These are phyloP conservation scores for Colletotrichum gloeosporioides DNA, from an alignment of 2,329 filamentous ascomycete species.

Conservation along the genomic window DNA sequence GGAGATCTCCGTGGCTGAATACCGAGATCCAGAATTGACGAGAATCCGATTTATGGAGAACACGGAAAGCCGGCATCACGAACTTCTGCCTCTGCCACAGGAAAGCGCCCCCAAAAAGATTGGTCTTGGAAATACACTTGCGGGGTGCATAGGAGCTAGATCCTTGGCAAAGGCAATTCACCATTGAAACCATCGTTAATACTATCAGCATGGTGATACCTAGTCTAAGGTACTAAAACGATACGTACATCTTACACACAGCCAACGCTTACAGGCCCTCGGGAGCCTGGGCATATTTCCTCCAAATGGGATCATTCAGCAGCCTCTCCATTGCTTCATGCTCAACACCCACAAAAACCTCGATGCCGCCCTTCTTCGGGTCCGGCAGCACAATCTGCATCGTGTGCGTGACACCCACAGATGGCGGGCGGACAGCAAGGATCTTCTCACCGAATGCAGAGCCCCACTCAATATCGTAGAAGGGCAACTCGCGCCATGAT, in stretches of 20 bases:
- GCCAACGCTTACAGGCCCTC: background rate
- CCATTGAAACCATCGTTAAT: background rate
- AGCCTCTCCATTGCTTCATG: conserved; percentile 30
- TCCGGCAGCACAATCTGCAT: conserved; percentile 34
- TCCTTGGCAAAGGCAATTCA: background rate
- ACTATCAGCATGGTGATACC: background rate
- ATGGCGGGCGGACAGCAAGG: conserved; percentile 33
- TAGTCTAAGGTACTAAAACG: background rate
- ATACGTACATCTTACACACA: background rate
- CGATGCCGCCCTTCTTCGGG: conserved; percentile 36
- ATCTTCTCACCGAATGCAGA: conserved; percentile 30
- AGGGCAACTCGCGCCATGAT: conserved; percentile 36
- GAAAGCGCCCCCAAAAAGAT: background rate
- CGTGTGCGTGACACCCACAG: conserved; percentile 36
- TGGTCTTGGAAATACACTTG: background rate
- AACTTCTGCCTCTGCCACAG: background rate
- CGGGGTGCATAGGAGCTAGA: background rate
- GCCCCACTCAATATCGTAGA: conserved; percentile 41
- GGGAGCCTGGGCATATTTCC: background rate
- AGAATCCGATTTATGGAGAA: background rate
- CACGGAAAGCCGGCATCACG: background rate
- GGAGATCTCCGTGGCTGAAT: conserved; percentile 10
- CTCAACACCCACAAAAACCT: conserved; percentile 38
- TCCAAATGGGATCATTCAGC: conserved; percentile 31
- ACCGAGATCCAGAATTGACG: background rate